These are phyloP conservation scores for Colletotrichum destructivum DNA, from an alignment of 2,329 filamentous ascomycete species.

Conservation along the genomic window DNA sequence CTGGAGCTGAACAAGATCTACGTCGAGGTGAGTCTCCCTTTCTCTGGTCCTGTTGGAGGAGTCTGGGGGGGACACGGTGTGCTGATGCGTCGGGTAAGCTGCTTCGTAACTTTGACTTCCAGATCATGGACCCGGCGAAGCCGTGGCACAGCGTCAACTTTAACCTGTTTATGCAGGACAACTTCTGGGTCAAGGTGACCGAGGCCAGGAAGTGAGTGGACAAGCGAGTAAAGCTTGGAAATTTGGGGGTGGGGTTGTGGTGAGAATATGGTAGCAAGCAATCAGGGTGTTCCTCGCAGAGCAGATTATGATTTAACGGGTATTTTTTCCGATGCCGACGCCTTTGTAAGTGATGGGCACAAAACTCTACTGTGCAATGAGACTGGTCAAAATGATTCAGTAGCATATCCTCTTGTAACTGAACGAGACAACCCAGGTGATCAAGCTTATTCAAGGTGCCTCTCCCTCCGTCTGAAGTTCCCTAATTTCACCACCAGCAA, in stretches of 20 bases:
- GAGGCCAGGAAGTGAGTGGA: background rate
- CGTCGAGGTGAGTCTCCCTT: conserved; percentile 55
- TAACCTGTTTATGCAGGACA: conserved; percentile 48
- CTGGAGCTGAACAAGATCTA: conserved; percentile 61
- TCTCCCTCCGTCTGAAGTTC: no score
- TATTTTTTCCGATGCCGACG: no score
- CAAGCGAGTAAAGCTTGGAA: background rate
- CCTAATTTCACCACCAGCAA: background rate
- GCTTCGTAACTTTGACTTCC: conserved; percentile 48
- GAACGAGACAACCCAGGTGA: no score
- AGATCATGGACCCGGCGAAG: conserved; percentile 46
- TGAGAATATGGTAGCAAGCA: background rate
- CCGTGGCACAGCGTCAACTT: conserved; percentile 52
- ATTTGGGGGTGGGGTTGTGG: no score
- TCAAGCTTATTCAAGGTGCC: no score
- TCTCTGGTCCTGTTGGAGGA: background rate
- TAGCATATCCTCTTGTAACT: no score
- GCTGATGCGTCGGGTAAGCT: conserved; percentile 41
- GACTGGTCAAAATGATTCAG: no score
- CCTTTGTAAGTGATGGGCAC: no score
- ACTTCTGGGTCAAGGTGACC: conserved; percentile 46
- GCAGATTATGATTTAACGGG: no score
- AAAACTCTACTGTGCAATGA: no score
- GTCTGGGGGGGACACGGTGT: no score
- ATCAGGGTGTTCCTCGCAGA: no score